Evolutionary conservation across 2,329 filamentous ascomycete species (phyloP).

Genomic region (Neocatenulostroma microsporum): DNA sequence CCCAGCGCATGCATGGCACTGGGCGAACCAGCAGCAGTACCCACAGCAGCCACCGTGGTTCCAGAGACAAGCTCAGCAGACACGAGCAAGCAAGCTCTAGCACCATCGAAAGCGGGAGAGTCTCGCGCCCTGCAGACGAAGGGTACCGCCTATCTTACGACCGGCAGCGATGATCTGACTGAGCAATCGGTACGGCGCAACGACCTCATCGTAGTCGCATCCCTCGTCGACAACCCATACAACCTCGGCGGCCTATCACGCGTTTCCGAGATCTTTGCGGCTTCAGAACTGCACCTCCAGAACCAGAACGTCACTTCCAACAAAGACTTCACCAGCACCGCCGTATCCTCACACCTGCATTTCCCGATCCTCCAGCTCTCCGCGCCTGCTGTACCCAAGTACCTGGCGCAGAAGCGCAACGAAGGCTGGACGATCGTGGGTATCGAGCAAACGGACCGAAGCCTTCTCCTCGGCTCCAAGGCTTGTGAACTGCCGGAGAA

Average conservation of each 20-base stretch:
- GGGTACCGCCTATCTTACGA: constrained; percentile 36
- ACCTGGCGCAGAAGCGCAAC: constrained; percentile 37
- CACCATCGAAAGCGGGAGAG: constrained; percentile 9
- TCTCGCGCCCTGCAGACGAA: constrained; percentile 44
- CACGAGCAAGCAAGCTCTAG: not conserved
- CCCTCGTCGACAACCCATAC: constrained; percentile 43
- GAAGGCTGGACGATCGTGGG: constrained; percentile 46
- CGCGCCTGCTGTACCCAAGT: constrained; percentile 23
- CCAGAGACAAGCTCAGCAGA: no score
- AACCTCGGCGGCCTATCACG: constrained; percentile 46
- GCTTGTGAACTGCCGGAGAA: constrained; percentile 27
- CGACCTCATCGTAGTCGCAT: constrained; percentile 42
- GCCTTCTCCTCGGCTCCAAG: constrained; percentile 36
- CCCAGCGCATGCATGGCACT: constrained; percentile 28
- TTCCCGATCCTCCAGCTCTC: constrained; percentile 36
- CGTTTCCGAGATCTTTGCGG: constrained; percentile 46
- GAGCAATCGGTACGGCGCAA: constrained; percentile 19
- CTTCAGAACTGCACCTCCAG: constrained; percentile 38
- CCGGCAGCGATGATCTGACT: constrained; percentile 20
- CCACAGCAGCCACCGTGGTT: no score
- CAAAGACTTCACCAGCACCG: constrained; percentile 44
- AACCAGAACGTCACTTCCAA: constrained; percentile 34
- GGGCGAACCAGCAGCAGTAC: constrained; percentile 16
- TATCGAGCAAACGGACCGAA: constrained; percentile 48
- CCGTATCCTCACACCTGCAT: constrained; percentile 44